Evolutionary conservation across 148 eudicot genomes (phyloP).

Genomic region (Silene latifolia): DNA sequence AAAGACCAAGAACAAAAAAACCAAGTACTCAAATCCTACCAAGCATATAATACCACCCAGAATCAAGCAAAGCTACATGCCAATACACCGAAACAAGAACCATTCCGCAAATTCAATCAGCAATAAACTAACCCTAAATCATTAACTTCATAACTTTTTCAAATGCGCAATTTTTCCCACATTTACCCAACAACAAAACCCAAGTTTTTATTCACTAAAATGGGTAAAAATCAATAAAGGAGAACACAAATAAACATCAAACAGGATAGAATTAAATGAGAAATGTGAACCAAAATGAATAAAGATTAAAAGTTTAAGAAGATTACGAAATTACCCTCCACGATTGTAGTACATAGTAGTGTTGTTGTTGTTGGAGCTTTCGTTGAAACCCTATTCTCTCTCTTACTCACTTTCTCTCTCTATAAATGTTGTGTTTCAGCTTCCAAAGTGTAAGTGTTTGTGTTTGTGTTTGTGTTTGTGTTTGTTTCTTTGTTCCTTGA

Average conservation of each 20-base stretch:
- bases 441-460: background rate
- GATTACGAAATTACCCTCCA: conserved; percentile 22
- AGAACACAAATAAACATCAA: background rate
- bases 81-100: background rate
- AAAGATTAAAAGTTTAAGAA: background rate
- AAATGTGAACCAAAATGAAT: background rate
- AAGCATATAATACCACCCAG: background rate
- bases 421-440: background rate
- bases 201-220: background rate
- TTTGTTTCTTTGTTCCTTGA: background rate
- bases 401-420: background rate
- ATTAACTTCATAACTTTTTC: background rate
- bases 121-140: conserved; percentile 3
- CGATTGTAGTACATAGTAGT: conserved; percentile 26
- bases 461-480: background rate
- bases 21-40: background rate
- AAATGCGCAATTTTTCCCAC: background rate
- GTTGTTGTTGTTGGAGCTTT: background rate
- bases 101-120: background rate
- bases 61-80: background rate
- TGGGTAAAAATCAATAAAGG: background rate
- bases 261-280: too few species aligned
- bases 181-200: conserved; percentile 8
- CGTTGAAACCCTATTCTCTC: conserved; percentile 15
- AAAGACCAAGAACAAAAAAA: background rate